phyloP scores from a whole-genome alignment of 805 yeast genomes.

The Candida sonorensis region DNA sequence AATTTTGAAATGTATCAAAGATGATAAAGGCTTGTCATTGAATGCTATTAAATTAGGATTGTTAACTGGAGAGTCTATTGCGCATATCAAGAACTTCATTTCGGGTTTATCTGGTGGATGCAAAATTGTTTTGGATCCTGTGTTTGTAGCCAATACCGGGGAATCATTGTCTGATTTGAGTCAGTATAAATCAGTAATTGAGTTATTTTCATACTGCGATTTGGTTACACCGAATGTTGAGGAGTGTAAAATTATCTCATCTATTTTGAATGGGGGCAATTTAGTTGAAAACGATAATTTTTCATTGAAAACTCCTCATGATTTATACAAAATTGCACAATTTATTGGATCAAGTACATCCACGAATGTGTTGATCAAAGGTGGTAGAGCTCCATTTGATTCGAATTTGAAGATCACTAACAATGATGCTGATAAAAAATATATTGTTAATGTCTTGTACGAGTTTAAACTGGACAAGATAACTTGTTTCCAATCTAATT shows the following conservation, averaged over 20 bases:
- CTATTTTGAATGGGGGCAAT: constrained; percentile 21
- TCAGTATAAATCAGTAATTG: constrained; percentile 7
- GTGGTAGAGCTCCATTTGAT: constrained; percentile 66
- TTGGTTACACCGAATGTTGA: constrained; percentile 70
- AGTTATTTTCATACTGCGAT: constrained; percentile 10
- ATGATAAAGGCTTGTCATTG: constrained; percentile 46
- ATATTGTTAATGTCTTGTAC: constrained; percentile 21
- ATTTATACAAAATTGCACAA: constrained; percentile 34
- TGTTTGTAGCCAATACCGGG: constrained; percentile 77
- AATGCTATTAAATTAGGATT: constrained; percentile 77
- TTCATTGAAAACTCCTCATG: constrained; percentile 4
- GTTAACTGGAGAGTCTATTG: constrained; percentile 50
- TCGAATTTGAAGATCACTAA: constrained; percentile 6
- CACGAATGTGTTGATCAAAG: constrained; percentile 65
- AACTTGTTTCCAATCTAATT: constrained; percentile 41
- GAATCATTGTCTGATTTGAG: constrained; percentile 43
- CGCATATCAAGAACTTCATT: constrained; percentile 11
- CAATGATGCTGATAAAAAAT: constrained; percentile 5
- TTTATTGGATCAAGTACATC: constrained; percentile 31
- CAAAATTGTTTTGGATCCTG: constrained; percentile 69
- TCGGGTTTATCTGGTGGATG: constrained; percentile 1
- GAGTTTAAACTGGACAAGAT: constrained; percentile 27
- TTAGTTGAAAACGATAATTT: constrained; percentile 15
- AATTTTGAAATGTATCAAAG: constrained; percentile 49
- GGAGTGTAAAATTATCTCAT: constrained; percentile 49